phyloP scores from a whole-genome alignment of 2,329 filamentous ascomycete species.

The Aspergillus latus region DNA sequence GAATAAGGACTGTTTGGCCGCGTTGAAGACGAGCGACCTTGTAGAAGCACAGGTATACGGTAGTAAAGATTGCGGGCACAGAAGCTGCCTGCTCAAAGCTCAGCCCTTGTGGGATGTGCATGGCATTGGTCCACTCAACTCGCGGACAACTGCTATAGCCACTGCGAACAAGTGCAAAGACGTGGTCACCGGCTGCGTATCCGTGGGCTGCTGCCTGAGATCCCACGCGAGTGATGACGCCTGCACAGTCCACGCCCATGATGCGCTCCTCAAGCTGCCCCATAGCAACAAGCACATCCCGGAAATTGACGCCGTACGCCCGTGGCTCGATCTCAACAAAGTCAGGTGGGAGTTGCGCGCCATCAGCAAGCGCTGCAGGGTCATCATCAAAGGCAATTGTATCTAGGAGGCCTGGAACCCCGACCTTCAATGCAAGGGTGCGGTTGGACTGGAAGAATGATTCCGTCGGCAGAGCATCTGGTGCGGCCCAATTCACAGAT shows the following conservation, averaged over 20 bases:
- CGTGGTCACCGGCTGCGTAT: neutral
- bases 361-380: neutral
- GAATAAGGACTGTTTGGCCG: slow-evolving; percentile 23
- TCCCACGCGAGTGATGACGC: slow-evolving; percentile 22
- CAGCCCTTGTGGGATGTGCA: neutral
- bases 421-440: neutral
- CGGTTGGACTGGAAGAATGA: neutral
- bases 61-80: neutral
- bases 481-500: neutral
- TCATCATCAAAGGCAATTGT: slow-evolving; percentile 4
- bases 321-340: slow-evolving; percentile 29
- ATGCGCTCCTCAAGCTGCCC: slow-evolving; percentile 22
- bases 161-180: neutral
- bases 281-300: slow-evolving; percentile 26
- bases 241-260: slow-evolving; percentile 29
- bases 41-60: neutral
- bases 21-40: neutral
- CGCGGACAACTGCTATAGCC: neutral
- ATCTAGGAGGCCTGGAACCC: slow-evolving; percentile 1
- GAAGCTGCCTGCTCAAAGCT: neutral
- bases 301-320: slow-evolving; percentile 32
- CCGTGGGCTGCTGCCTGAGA: neutral
- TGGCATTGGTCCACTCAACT: neutral
- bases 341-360: slow-evolving; percentile 2
- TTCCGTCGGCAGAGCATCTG: neutral